A percentile compares a stretch with the other conserved stretches of the same genome.
phyloP scores from a whole-genome alignment of 441 rosid species.

The Pelargonium citronellum region DNA sequence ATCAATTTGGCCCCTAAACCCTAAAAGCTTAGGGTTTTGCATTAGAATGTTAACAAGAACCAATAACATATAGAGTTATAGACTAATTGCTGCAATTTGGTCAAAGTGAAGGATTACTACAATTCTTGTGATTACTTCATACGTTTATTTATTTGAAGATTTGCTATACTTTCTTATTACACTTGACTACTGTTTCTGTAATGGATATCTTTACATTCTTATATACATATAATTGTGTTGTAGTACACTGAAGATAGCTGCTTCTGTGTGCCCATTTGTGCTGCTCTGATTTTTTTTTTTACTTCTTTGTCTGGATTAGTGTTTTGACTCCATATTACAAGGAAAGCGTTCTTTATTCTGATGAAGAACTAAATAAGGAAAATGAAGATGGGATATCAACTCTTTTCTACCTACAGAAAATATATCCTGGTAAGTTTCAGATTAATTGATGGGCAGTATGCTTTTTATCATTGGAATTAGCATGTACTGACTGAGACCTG shows the following conservation, averaged over 20 bases:
- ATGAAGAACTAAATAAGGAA: conserved; percentile 68
- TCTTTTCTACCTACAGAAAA: conserved; percentile 80
- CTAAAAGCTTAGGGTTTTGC: too few species aligned
- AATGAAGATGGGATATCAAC: conserved; percentile 92
- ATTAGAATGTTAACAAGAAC: too few species aligned
- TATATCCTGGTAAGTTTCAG: conserved; percentile 67
- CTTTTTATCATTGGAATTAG: conserved; percentile 16
- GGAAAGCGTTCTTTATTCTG: conserved; percentile 90
- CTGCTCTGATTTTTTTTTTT: conserved; percentile 15
- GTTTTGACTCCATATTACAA: conserved; percentile 93
- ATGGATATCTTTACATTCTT: neutral
- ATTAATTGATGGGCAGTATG: neutral
- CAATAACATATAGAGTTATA: too few species aligned
- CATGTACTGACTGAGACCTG: conserved; percentile 17
- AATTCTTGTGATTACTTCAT: neutral
- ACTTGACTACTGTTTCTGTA: neutral
- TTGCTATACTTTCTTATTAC: neutral
- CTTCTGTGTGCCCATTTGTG: neutral
- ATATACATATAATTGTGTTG: neutral
- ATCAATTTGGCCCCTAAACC: too few species aligned
- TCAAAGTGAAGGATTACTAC: neutral
- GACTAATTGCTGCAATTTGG: neutral
- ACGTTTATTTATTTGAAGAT: neutral
- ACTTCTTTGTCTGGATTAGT: conserved; percentile 37
- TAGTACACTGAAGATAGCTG: neutral